Percentiles rank a stretch among this genome's conserved stretches.
Conservation (phyloP, 768 basidiomycete genomes). For the Lactifluus subvellereus region DNA sequence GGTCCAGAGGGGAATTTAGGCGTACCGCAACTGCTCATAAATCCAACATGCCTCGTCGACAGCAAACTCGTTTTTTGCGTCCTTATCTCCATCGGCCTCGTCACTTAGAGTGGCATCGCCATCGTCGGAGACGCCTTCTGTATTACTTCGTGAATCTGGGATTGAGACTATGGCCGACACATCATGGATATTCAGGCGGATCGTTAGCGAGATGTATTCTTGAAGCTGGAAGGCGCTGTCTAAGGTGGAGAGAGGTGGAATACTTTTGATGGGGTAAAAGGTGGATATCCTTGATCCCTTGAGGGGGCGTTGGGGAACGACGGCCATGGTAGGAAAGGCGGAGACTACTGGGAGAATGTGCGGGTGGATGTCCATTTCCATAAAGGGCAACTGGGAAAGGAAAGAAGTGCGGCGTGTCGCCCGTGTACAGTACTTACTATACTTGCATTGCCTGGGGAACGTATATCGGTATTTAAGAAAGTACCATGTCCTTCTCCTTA, state of each 20-base stretch:
- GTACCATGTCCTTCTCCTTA: not conserved
- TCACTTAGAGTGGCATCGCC: conserved; percentile 26
- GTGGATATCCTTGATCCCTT: conserved; percentile 74
- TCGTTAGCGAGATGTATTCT: conserved; percentile 87
- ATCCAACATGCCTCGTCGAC: conserved; percentile 87
- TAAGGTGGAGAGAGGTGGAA: conserved; percentile 64
- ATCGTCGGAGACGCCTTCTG: conserved; percentile 25
- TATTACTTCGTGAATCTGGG: conserved; percentile 38
- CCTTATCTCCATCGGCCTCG: conserved; percentile 32
- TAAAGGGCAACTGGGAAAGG: not conserved
- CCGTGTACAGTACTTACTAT: no score
- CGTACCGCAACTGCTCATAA: conserved; percentile 58
- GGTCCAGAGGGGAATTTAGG: not conserved
- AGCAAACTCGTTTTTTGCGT: conserved; percentile 41
- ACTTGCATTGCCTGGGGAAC: no score
- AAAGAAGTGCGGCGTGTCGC: no score
- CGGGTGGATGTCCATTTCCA: not conserved
- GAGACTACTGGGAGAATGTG: not conserved
- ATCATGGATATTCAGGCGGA: conserved; percentile 82
- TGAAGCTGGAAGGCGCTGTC: conserved; percentile 94
- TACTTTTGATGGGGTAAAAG: conserved; percentile 69
- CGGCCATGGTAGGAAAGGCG: conserved; percentile 10
- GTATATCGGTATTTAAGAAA: conserved; percentile 5
- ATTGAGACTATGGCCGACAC: conserved; percentile 75
- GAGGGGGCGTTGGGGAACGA: conserved; percentile 54